phyloP scores from a whole-genome alignment of 495 filamentous ascomycete species.

The Parmelia sp. region DNA sequence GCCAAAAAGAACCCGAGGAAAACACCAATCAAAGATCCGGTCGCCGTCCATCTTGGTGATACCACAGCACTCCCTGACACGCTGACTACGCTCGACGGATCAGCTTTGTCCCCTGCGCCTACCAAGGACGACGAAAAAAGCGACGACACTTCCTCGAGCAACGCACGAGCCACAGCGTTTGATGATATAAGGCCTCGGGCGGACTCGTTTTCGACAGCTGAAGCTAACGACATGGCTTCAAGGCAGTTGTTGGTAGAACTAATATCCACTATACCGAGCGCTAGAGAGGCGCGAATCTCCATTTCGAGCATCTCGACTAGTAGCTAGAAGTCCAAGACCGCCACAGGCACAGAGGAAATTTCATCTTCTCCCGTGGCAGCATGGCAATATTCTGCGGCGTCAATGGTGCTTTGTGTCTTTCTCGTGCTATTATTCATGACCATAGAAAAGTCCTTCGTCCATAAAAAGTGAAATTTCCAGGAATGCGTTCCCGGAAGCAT shows the following conservation, averaged over 20 bases:
- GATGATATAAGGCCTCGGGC: background rate
- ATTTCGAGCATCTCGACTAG: background rate
- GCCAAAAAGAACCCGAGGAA: background rate
- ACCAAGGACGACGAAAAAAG: background rate
- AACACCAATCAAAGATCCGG: background rate
- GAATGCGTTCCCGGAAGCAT: background rate
- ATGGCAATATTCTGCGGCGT: background rate
- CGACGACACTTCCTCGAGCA: background rate
- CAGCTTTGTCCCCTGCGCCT: background rate
- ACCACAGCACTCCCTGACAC: background rate
- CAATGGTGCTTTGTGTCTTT: background rate
- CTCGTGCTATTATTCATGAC: background rate
- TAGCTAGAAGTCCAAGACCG: background rate
- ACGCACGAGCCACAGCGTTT: background rate
- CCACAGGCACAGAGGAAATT: background rate
- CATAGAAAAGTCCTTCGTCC: too few relatives aligned
- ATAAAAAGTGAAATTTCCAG: too few relatives aligned
- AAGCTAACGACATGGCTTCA: background rate
- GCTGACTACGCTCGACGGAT: background rate
- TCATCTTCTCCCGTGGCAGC: background rate
- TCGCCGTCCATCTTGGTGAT: background rate
- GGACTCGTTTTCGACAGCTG: background rate
- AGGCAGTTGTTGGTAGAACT: background rate
- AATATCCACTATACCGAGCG: background rate
- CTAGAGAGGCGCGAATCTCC: background rate